A percentile compares a stretch with the other conserved stretches of the same genome.
Conservation (phyloP, 768 basidiomycete genomes). For the Termitomyces sp. region DNA sequence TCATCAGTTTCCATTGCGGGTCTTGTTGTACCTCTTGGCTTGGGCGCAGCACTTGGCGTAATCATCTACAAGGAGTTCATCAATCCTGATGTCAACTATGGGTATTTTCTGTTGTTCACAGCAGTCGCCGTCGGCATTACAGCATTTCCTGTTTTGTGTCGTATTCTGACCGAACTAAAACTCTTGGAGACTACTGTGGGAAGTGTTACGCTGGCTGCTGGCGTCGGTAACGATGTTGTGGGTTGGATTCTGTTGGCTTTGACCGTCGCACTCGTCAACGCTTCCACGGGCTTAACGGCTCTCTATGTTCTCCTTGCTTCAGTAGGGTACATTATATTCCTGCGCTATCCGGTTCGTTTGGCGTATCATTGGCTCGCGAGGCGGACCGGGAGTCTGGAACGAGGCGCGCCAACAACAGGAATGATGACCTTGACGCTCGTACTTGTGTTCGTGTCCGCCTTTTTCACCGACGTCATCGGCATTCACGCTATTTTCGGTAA, state of each 20-base stretch:
- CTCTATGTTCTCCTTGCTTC: constrained; percentile 71
- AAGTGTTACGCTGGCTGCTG: constrained; percentile 74
- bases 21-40: constrained; percentile 71
- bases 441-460: constrained; percentile 70
- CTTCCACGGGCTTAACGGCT: constrained; percentile 64
- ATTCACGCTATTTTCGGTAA: constrained; percentile 63
- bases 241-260: constrained; percentile 84
- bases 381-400: constrained; percentile 67
- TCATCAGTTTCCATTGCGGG: constrained; percentile 61
- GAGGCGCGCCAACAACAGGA: constrained; percentile 60
- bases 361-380: constrained; percentile 62
- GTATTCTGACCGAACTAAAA: constrained; percentile 80
- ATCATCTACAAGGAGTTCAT: constrained; percentile 73
- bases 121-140: constrained; percentile 82
- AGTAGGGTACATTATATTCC: constrained; percentile 59
- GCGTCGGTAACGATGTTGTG: constrained; percentile 70
- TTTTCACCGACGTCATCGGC: constrained; percentile 84
- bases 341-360: constrained; percentile 61
- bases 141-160: constrained; percentile 77
- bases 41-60: constrained; percentile 72
- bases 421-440: constrained; percentile 80
- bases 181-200: constrained; percentile 83
- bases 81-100: constrained; percentile 54
- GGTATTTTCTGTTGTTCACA: constrained; percentile 81
- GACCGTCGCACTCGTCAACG: constrained; percentile 81